Base-by-base conservation (phyloP, 306 rosid genomes). In the Cyclanthera cordifolia region DNA sequence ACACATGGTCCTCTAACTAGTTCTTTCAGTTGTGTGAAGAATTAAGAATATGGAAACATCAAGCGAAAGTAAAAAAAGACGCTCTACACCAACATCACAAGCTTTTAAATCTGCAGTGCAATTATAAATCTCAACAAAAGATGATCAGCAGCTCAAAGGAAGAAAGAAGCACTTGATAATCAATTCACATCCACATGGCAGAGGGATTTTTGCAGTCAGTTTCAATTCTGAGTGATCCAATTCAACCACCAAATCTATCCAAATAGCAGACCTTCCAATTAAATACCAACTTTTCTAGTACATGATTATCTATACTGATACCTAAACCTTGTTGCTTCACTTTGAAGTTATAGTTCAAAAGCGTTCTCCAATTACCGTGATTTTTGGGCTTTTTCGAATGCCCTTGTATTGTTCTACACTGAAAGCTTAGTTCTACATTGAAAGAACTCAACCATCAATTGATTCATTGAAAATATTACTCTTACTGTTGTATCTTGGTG, bases 1-100 rank as follows among this genome's bases (percentile, higher is more conserved):
- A 30, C 23, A 58, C 47, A 47, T 32, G 15, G 41, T 34, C 41
- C 41, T 34, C 41, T 34, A 34, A 34, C 41, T 34, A 34, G 41
- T 34, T 34, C 8, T 27, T 57, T 16, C 45, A 32, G 17, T 63
- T 63, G 69, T 63, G 34, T 41, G 34, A 34, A 34, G 41, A 34
- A 34, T 41, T 50, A 63, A 63, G 67, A 60, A 37, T 17, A 37
- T 63, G 69, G 48, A 60, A 10, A 19, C 27, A 59, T 4, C 67
- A 59, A 27, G 41, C 2, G 19, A 57, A 57, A 57, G 30, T 7
- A 15, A 59, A 59, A 47, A 59, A 59, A 9, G 41, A 34, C 8
- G 7, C 41, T 34, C 41, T 34, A 25, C 67, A n/a, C 13, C 47
- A n/a, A 32, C 47, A 59, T 9, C 67, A 59, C 45, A 19, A 59